Evolutionary conservation across 2,329 filamentous ascomycete species (phyloP), one percentile per base, ranked within the genome.

Genomic region (Talaromyces marneffei): DNA sequence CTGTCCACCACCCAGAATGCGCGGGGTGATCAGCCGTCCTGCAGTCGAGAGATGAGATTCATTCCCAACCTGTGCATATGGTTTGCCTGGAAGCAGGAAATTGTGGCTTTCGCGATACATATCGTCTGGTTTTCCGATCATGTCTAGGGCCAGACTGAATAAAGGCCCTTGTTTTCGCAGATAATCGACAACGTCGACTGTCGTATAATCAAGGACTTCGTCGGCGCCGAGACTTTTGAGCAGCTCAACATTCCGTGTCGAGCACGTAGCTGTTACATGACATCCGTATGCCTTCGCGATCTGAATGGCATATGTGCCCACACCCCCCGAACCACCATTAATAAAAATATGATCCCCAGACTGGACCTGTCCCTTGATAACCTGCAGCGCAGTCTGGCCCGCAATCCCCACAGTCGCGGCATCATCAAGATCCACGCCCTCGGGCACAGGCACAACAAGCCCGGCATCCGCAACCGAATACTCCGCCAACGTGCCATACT

Each of bases 241-340:
- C 1, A 88, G 70, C 48, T 83, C 79, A 0, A 80, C 75, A 69
- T 88, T 89, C 5, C 70, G 70, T 0, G 75, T 78, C 9, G 85
- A 88, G 67, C 86, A 89, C 4, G 79, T 80, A 2, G 79, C 78
- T 1, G 81, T 83, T 33, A 89, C 86, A 63, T 82, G 75, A 65
- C 82, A 86, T 0, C 85, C 85, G 3, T 84, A 67, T 0, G 76
- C 75, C 69, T 87, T 88, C 8, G 85, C 86, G 48, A 88, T 80
- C 68, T 89, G 86, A 58, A 89, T 83, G 0, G 78, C 82, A 61
- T 80, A 87, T 0, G 80, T 79, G 0, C 87, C 87, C 0, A 79
- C 81, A 0, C 86, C 86, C 9, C 87, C 87, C 5, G 80, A 84
- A 0, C 85, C 85, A 12, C 85, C 86, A 65, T 88, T 88, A 70